These are phyloP conservation scores for Metschnikowia amazonensis DNA, from an alignment of 805 yeast species.

Conservation along the genomic window DNA sequence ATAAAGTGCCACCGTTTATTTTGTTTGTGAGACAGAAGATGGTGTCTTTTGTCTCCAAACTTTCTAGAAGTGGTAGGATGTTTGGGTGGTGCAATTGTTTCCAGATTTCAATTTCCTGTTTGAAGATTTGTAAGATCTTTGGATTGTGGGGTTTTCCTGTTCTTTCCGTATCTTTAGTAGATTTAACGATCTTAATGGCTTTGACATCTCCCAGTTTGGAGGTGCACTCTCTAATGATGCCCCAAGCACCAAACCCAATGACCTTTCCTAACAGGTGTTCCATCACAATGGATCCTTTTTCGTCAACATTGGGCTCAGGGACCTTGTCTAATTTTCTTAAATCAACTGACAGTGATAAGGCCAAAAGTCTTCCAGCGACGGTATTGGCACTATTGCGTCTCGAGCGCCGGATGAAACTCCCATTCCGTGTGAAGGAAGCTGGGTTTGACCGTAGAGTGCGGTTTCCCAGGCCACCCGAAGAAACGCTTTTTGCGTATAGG, in stretches of 20 bases:
- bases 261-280: constrained; percentile 64
- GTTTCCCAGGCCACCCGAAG: constrained; percentile 22
- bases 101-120: constrained; percentile 77
- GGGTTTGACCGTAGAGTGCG: constrained; percentile 17
- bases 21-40: constrained; percentile 71
- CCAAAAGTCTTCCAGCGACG: constrained; percentile 39
- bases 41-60: constrained; percentile 56
- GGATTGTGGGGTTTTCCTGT: constrained; percentile 34
- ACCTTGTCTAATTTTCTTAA: constrained; percentile 24
- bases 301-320: constrained; percentile 46
- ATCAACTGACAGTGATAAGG: constrained; percentile 36
- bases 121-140: constrained; percentile 54
- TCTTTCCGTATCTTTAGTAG: constrained; percentile 21
- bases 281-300: constrained; percentile 64
- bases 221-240: constrained; percentile 70
- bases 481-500: constrained; percentile 35
- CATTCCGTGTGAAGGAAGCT: constrained; percentile 18
- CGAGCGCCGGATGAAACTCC: constrained; percentile 30
- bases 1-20: constrained; percentile 74
- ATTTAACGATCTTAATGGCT: constrained; percentile 63
- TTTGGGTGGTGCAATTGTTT: constrained; percentile 57
- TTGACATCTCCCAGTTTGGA: constrained; percentile 29
- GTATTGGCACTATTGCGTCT: constrained; percentile 34
- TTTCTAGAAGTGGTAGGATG: constrained; percentile 59
- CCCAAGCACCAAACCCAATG: constrained; percentile 90